Conservation (phyloP, 2,329 filamentous ascomycete genomes). For the Colletotrichum sp. region DNA sequence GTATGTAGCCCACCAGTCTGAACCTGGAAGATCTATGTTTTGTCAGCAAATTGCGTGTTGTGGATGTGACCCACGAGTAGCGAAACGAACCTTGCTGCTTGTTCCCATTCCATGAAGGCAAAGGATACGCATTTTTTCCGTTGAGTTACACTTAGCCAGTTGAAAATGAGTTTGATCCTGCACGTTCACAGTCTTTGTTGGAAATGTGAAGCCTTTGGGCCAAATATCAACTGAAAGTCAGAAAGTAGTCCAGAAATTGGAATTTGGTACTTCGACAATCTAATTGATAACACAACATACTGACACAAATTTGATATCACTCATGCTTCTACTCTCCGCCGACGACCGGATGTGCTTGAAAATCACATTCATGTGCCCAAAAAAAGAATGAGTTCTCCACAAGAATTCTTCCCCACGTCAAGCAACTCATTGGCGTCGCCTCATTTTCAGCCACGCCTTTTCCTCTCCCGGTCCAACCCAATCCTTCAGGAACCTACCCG, state of each 20-base stretch:
- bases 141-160: not conserved
- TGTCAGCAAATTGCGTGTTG: not conserved
- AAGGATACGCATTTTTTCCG: not conserved
- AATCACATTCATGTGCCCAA: not conserved
- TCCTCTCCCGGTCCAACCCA: not conserved
- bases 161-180: not conserved
- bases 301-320: fast-evolving
- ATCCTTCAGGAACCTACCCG: not conserved
- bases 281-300: fast-evolving
- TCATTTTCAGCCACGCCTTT: not conserved
- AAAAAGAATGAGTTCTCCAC: not conserved
- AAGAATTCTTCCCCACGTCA: not conserved
- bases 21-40: not conserved
- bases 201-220: not conserved
- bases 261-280: not conserved
- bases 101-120: not conserved
- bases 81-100: not conserved
- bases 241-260: fast-evolving
- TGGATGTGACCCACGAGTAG: fast-evolving
- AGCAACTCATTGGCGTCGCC: not conserved
- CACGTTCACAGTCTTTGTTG: not conserved
- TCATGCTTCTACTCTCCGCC: not conserved
- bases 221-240: fast-evolving
- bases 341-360: not conserved
- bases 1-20: not conserved